Percentiles rank a stretch among this genome's conserved stretches.
phyloP scores from a whole-genome alignment of 768 basidiomycete genomes.

The Tephrocybe sp. region DNA sequence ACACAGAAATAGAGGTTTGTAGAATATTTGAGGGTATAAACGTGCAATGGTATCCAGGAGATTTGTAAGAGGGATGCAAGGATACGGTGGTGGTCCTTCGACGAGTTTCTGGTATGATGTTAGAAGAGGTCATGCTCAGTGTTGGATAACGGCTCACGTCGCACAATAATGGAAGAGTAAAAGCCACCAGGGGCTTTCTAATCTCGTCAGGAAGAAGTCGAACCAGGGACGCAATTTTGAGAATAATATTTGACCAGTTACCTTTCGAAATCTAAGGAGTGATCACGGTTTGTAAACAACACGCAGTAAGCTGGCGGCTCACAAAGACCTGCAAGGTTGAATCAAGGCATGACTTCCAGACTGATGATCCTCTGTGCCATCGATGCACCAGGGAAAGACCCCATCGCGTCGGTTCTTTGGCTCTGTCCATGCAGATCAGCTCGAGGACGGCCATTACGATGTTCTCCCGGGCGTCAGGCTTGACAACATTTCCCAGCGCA shows the following conservation, averaged over 20 bases:
- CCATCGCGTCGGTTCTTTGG: slow-evolving; percentile 28
- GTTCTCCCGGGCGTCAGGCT: slow-evolving; percentile 34
- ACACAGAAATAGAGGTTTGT: slow-evolving; percentile 69
- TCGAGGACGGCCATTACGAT: slow-evolving; percentile 47
- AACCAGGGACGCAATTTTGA: slow-evolving; percentile 42
- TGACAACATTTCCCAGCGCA: slow-evolving; percentile 28
- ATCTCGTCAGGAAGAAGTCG: slow-evolving; percentile 48
- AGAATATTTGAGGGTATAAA: slow-evolving; percentile 62
- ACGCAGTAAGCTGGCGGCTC: slow-evolving; percentile 18
- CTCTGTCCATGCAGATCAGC: slow-evolving; percentile 28
- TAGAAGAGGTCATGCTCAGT: too few relatives aligned
- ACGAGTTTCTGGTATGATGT: slow-evolving; percentile 63
- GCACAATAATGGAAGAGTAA: slow-evolving; percentile 45
- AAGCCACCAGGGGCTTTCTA: slow-evolving; percentile 37
- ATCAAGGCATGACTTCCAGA: slow-evolving; percentile 46
- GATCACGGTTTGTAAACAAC: slow-evolving; percentile 1
- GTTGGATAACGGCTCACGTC: slow-evolving; percentile 39
- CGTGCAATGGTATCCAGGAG: slow-evolving; percentile 54
- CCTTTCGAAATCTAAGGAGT: slow-evolving; percentile 33
- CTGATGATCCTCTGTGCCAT: slow-evolving; percentile 40
- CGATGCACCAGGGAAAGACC: slow-evolving; percentile 27
- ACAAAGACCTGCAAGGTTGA: slow-evolving; percentile 41
- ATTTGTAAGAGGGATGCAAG: slow-evolving; percentile 44
- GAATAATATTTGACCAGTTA: slow-evolving; percentile 43
- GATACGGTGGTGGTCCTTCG: slow-evolving; percentile 50